Base-by-base conservation (phyloP, 2,329 filamentous ascomycete genomes). In the Pseudocercospora eumusae region DNA sequence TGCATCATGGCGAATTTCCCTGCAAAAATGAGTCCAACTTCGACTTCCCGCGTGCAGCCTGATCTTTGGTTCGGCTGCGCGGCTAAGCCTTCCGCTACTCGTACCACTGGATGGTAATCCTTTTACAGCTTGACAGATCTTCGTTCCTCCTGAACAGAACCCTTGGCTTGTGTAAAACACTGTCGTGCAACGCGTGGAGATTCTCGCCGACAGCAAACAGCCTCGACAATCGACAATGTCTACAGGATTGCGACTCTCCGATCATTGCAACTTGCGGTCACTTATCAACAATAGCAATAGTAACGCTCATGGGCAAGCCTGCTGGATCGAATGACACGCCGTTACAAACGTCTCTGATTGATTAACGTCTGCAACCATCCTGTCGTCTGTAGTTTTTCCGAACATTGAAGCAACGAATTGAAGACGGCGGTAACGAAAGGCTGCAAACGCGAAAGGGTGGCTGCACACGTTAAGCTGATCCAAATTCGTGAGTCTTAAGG, bases 61-160 rank as follows among this genome's bases (percentile, higher is more conserved):
- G 47, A 52, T 25, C 23, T 40, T 25, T 52, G 47, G 47, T 28
- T 52, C 47, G 47, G 47, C 47, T 25, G 47, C 47, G 47, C 47
- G 47, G 47, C 47, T 18, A 28, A 52, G 23, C 25, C 47, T 15
- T 6, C 47, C 47, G 47, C 25, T 52, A 25, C 11, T n/a, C 25
- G 47, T 31, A n/a, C 47, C 47, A 25, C 25, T 23, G 47, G 21
- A 7, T 52, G 15, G 15, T 25, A n/a, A 13, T 13, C 25, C 47
- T 8, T 52, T 31, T 52, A 11, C 21, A 31, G 47, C 20, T 9
- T 52, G 47, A 27, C 47, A 31, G 25, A 25, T 52, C 47, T 25
- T 9, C 47, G 1, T 28, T 52, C 25, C 47, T 31, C 47, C 47
- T 52, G 47, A 52, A n/a, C 21, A 18, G 15, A 25, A 52, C 47